Conservation (phyloP, 2,329 filamentous ascomycete species). For the Pseudogymnoascus sp. region DNA sequence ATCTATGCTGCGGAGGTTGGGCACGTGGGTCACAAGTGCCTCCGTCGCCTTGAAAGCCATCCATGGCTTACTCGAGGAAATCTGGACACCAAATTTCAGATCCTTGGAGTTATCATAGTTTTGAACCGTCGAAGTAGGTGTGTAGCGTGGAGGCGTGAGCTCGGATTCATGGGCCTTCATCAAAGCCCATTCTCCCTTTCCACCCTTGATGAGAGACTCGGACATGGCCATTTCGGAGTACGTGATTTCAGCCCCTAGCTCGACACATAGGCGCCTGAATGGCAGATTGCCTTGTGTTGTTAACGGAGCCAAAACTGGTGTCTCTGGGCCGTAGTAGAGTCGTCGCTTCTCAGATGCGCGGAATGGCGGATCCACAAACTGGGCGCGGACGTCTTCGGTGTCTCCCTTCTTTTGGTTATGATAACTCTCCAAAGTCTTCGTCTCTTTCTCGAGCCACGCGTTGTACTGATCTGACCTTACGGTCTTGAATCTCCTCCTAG, state of each 20-base stretch:
- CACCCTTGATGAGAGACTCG: slow-evolving; percentile 78
- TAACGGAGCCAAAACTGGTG: slow-evolving; percentile 83
- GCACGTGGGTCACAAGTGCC: slow-evolving; percentile 65
- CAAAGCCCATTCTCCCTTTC: slow-evolving; percentile 88
- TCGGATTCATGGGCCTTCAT: slow-evolving; percentile 89
- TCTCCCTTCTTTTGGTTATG: slow-evolving; percentile 36
- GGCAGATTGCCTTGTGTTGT: slow-evolving; percentile 96
- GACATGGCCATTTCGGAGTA: slow-evolving; percentile 99
- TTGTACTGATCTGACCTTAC: slow-evolving; percentile 68
- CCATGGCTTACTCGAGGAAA: slow-evolving; percentile 88
- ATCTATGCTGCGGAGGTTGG: slow-evolving; percentile 82
- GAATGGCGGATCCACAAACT: slow-evolving; percentile 78
- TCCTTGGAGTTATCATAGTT: slow-evolving; percentile 78
- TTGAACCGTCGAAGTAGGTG: slow-evolving; percentile 40
- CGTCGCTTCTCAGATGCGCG: slow-evolving; percentile 87
- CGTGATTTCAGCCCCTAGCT: slow-evolving; percentile 83
- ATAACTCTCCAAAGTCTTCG: slow-evolving; percentile 41
- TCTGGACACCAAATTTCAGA: slow-evolving; percentile 83
- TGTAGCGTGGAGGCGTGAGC: slow-evolving; percentile 60
- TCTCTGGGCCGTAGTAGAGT: slow-evolving; percentile 90
- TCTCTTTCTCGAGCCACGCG: slow-evolving; percentile 66
- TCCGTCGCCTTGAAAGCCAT: slow-evolving; percentile 83
- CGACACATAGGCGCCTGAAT: slow-evolving; percentile 82
- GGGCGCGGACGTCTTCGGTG: slow-evolving; percentile 66
- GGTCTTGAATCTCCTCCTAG: slow-evolving; percentile 61